Conservation (phyloP, 768 basidiomycete species). For the Plicaturopsis crispa region DNA sequence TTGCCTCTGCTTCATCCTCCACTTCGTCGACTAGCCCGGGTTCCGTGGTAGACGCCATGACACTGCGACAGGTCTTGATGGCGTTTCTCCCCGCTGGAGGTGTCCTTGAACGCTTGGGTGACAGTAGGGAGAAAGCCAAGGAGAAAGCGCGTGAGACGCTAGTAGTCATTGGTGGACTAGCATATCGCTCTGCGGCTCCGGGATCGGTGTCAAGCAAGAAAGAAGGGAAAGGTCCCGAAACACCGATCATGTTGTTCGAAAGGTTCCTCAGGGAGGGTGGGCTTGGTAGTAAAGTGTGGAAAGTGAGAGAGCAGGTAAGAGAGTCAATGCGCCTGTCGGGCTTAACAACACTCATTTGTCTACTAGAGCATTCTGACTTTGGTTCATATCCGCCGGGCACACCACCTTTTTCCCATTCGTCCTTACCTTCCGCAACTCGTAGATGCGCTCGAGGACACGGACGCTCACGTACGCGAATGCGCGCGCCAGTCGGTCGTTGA, state of each 20-base stretch:
- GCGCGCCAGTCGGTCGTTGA: conserved; percentile 75
- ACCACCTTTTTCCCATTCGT: conserved; percentile 72
- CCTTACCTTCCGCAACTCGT: conserved; percentile 77
- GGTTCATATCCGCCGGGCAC: conserved; percentile 63
- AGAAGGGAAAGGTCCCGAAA: conserved; percentile 58
- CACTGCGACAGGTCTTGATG: conserved; percentile 59
- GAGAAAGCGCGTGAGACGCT: conserved; percentile 70
- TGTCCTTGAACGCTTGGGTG: conserved; percentile 77
- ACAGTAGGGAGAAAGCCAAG: conserved; percentile 62
- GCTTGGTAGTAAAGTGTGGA: conserved; percentile 76
- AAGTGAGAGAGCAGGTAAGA: conserved; percentile 79
- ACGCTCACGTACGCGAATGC: conserved; percentile 83
- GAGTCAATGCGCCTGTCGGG: neutral
- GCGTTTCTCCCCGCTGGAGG: conserved; percentile 73
- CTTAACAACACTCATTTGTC: neutral
- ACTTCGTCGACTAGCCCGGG: conserved; percentile 36
- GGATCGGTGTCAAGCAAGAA: conserved; percentile 33
- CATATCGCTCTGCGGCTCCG: conserved; percentile 49
- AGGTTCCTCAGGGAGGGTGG: conserved; percentile 64
- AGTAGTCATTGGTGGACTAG: conserved; percentile 66
- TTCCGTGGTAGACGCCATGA: conserved; percentile 40
- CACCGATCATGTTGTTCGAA: conserved; percentile 65
- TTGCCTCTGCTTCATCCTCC: conserved; percentile 43
- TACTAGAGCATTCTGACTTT: conserved; percentile 55
- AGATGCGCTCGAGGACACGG: conserved; percentile 82